phyloP scores from a whole-genome alignment of 768 basidiomycete species.

The Zangia roseola region DNA sequence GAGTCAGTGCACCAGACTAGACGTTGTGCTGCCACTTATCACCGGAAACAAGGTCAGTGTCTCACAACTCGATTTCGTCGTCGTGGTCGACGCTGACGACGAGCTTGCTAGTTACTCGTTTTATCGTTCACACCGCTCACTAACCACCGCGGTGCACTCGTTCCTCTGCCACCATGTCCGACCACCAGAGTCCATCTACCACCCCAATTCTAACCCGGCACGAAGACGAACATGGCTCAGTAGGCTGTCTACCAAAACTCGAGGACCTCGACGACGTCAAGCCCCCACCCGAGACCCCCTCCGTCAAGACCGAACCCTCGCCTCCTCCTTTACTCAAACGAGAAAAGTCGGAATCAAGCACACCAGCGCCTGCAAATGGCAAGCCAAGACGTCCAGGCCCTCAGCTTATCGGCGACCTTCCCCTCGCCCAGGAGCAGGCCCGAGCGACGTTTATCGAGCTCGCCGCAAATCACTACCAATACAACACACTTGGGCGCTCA shows the following conservation, averaged over 20 bases:
- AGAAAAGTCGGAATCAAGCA: slow-evolving; percentile 35
- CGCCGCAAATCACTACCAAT: slow-evolving; percentile 80
- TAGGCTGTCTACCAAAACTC: slow-evolving; percentile 11
- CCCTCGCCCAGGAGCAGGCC: slow-evolving; percentile 72
- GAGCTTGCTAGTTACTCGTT: slow-evolving; percentile 26
- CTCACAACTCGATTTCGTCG: slow-evolving; percentile 2
- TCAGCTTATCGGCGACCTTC: slow-evolving; percentile 81
- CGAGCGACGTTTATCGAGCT: slow-evolving; percentile 72
- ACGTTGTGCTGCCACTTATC: slow-evolving; percentile 16
- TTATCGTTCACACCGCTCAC: slow-evolving; percentile 20
- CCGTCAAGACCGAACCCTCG: slow-evolving; percentile 30
- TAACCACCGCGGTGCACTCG: slow-evolving; percentile 16
- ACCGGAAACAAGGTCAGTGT: slow-evolving; percentile 23
- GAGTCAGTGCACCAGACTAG: slow-evolving; percentile 1
- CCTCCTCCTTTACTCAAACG: slow-evolving; percentile 31
- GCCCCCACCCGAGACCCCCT: slow-evolving; percentile 27
- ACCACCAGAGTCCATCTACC: slow-evolving; percentile 30
- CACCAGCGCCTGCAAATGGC: slow-evolving; percentile 35
- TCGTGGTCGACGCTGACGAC: slow-evolving; percentile 21
- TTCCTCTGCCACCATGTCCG: slow-evolving; percentile 30
- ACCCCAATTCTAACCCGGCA: slow-evolving; percentile 5
- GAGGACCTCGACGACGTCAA: slow-evolving; percentile 26
- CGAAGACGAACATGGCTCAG: slow-evolving; percentile 7
- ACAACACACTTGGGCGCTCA: slow-evolving; percentile 81
- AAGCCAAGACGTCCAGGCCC: slow-evolving; percentile 40